Evolutionary conservation across 768 basidiomycete genomes (phyloP), one percentile per base, ranked within the genome.

Genomic region (Rubroboletus satanas): DNA sequence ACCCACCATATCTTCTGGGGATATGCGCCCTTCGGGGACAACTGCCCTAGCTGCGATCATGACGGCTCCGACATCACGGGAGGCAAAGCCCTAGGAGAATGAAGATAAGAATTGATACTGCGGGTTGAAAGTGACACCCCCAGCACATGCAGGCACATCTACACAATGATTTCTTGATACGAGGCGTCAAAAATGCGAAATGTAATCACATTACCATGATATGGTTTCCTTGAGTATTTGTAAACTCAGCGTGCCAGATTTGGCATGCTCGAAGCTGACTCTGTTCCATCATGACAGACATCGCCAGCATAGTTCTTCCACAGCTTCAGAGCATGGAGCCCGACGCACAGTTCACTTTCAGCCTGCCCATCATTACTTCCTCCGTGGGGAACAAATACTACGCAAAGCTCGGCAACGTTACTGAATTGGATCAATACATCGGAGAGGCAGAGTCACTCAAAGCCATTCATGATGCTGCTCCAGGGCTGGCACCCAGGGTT

Each of bases 1-100:
- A 72, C 56, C 28, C n/a, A 87, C 88, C 9, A 79, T 75, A 62
- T 93, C 90, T 68, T 90, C 77, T 0, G 89, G 87, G 1, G 87
- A 82, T 54, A 92, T 89, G 41, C 88, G 80, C 2, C 84, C 87
- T 69, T 91, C 87, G 0, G 88, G 84, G 0, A 85, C 76, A 21
- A 88, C 82, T 17, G 85, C 75, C 3, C 87, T 85, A 0, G 90
- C 91, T 69, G 94, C 91, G 56, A 90, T 75, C 58, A 78, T 80
- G 55, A 92, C 83, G 7, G 79, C 80, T 1, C 84, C 87, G 2
- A 80, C 82, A 10, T 92, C 90, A 41, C 90, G 79, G 10, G 84
- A 79, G 10, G 88, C 88, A 60, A 84, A 81, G 1, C 78, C 79
- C 81, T 83, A 52, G 10, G 52, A 37, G 32, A 43, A 28, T n/a